Evolutionary conservation across 441 rosid genomes (phyloP).

Genomic region (Populus hybrid): DNA sequence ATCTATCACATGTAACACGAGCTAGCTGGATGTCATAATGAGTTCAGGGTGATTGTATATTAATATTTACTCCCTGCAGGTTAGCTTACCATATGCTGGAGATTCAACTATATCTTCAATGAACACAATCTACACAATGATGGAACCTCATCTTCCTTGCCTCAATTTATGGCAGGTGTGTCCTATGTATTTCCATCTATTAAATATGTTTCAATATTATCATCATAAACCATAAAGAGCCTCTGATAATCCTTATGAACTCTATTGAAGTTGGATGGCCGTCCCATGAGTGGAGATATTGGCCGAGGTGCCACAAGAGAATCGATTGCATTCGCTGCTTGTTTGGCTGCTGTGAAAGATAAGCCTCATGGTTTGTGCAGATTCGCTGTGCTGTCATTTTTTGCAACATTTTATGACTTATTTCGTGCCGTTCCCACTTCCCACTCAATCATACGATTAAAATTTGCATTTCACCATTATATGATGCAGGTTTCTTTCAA

Average conservation of each 20-base stretch:
- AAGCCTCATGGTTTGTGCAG: slow-evolving; percentile 42
- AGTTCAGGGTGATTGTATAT: neutral
- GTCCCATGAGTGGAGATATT: slow-evolving; percentile 72
- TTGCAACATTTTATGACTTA: neutral
- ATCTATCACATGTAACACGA: neutral
- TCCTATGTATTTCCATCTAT: neutral
- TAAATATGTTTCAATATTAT: slow-evolving; percentile 1
- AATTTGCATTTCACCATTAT: neutral
- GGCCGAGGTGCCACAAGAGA: slow-evolving; percentile 62
- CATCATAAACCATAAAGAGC: neutral
- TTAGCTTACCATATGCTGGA: slow-evolving; percentile 52
- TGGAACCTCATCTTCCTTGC: slow-evolving; percentile 43
- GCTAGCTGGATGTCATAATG: neutral
- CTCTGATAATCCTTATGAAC: neutral
- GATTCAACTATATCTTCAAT: slow-evolving; percentile 43
- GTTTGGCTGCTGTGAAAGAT: slow-evolving; percentile 39
- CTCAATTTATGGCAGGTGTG: slow-evolving; percentile 62
- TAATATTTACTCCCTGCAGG: slow-evolving; percentile 23
- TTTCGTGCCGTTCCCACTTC: neutral
- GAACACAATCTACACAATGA: slow-evolving; percentile 49
- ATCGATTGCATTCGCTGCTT: slow-evolving; percentile 46
- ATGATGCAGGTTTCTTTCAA: slow-evolving; percentile 48
- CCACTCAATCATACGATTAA: neutral
- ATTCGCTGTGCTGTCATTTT: neutral
- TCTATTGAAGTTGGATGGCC: slow-evolving; percentile 54